Percentiles rank a stretch among this genome's conserved stretches.
Evolutionary conservation across 768 basidiomycete species (phyloP).

Genomic region (Suillus lakei): DNA sequence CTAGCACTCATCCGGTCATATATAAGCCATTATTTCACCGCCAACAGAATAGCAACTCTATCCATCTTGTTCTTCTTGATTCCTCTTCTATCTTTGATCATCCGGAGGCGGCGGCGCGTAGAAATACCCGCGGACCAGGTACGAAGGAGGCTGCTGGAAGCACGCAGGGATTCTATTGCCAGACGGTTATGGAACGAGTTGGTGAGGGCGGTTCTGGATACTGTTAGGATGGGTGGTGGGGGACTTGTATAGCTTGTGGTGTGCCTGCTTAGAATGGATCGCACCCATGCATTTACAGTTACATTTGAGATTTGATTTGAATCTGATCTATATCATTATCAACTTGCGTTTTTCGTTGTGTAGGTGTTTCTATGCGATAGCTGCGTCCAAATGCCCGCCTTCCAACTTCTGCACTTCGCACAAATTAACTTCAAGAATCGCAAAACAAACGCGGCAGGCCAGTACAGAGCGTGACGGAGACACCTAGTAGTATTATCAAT

Average conservation of each 20-base stretch:
- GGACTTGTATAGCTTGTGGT: slow-evolving; percentile 60
- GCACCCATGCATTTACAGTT: no score
- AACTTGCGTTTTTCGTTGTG: no score
- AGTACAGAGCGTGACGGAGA: no score
- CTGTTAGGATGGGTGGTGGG: slow-evolving; percentile 76
- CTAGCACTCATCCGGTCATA: slow-evolving; percentile 53
- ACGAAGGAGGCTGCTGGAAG: slow-evolving; percentile 53
- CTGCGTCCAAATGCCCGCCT: no score
- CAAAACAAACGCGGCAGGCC: no score
- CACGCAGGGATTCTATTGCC: slow-evolving; percentile 41
- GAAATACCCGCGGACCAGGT: slow-evolving; percentile 55
- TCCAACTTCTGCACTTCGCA: no score
- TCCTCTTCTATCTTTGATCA: slow-evolving; percentile 48
- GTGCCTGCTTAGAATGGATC: background rate
- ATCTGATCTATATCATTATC: no score
- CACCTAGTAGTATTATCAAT: no score
- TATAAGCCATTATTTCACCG: slow-evolving; percentile 51
- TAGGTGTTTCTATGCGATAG: no score
- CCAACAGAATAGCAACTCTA: slow-evolving; percentile 53
- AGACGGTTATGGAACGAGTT: slow-evolving; percentile 55
- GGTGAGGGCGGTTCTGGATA: slow-evolving; percentile 61
- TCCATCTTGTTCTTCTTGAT: slow-evolving; percentile 44
- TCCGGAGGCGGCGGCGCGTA: slow-evolving; percentile 52
- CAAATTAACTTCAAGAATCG: no score
- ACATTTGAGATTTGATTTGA: no score